Conservation (phyloP, 1,284 basidiomycete genomes). For the Puccinia polysora region DNA sequence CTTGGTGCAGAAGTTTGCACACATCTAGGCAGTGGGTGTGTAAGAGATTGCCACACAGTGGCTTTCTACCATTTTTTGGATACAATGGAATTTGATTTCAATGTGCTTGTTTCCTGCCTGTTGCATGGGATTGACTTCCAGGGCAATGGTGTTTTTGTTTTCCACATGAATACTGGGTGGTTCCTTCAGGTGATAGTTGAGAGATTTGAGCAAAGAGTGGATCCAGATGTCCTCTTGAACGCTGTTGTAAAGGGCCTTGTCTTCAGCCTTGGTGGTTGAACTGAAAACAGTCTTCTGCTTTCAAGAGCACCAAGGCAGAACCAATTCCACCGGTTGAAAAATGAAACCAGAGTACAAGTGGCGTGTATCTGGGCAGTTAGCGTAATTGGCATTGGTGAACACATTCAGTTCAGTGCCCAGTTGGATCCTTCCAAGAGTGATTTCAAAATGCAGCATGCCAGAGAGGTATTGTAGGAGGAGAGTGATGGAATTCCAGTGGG, state of each 20-base stretch:
- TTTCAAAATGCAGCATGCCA: not conserved
- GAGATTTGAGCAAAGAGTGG: not conserved
- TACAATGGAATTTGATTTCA: slow-evolving; percentile 55
- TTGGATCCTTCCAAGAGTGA: not conserved
- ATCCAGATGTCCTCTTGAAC: not conserved
- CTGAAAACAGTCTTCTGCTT: not conserved
- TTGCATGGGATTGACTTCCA: slow-evolving; percentile 53
- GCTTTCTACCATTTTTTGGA: slow-evolving; percentile 53
- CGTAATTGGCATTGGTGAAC: not conserved
- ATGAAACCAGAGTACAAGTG: not conserved
- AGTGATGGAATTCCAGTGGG: not conserved
- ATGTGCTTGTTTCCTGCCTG: slow-evolving; percentile 56
- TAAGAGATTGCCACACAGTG: slow-evolving; percentile 51
- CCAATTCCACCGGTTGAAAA: not conserved
- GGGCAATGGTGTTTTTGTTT: slow-evolving; percentile 54
- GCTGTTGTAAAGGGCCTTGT: not conserved
- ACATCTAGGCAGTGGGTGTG: slow-evolving; percentile 51
- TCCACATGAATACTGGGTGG: slow-evolving; percentile 53
- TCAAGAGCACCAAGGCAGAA: not conserved
- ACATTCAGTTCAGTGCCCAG: not conserved
- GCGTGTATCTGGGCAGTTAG: not conserved
- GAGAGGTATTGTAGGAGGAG: not conserved
- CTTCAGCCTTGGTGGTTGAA: not conserved
- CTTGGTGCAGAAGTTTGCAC: slow-evolving; percentile 57
- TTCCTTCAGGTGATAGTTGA: not conserved